Evolutionary conservation across 2,329 filamentous ascomycete species (phyloP), one percentile per base, ranked within the genome.

Genomic region (Penicillium aurantiogriseum): DNA sequence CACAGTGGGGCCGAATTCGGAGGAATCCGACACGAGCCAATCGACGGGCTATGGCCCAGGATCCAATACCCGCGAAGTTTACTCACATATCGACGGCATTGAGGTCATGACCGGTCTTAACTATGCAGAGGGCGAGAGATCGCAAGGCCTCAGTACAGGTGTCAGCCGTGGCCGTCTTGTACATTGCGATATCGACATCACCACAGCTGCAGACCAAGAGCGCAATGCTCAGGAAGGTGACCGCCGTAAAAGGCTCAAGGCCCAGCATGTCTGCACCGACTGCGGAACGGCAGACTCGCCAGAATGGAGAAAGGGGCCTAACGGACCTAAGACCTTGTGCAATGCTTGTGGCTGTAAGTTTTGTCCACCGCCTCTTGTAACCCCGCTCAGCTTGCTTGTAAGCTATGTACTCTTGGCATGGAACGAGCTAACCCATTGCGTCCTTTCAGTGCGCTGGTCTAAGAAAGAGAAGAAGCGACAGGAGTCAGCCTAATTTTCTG

Each of bases 231-330:
- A 70, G 29, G 69, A 70, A 46, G 67, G 84, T 0, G 88, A 91
- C 60, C 92, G 96, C 75, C 95, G 88, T 72, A 87, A 95, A 80
- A 96, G 96, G 73, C 79, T 91, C 46, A 96, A 96, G 73, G 83
- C 96, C 70, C 92, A 97, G 79, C 97, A 97, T 71, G 91, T 96
- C 38, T 97, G 93, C 75, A 93, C 91, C 1, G 93, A 97, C 74
- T 97, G 93, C 76, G 92, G 93, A 80, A 97, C 91, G 0, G 82
- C 95, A 40, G 92, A 97, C 70, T 96, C 91, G 17, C 93, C 93
- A 0, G 93, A 97, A 79, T 97, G 93, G 93, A 84, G 93, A 61
- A 97, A 96, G 74, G 93, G 93, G 0, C 93, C 93, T 0, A 91
- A 85, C 61, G 93, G 93, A 2, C 92, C 92, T 1, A 97, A 97